Evolutionary conservation across 495 filamentous ascomycete genomes (phyloP).

Genomic region (Podospora didyma): DNA sequence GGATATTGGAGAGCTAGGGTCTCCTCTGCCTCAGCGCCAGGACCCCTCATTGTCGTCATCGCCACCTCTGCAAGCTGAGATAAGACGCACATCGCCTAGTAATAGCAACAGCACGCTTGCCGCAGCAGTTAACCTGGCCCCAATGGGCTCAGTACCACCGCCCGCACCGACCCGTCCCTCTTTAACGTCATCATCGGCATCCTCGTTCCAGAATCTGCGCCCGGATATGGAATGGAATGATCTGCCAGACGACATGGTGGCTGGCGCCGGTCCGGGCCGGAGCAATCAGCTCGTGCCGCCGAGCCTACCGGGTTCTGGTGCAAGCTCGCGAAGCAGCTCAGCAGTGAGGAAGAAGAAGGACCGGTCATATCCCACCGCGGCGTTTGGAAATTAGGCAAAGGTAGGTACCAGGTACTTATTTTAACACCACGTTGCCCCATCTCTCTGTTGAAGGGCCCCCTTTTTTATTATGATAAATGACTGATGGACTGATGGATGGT

Average conservation of each 20-base stretch:
- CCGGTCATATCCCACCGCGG: slow-evolving; percentile 48
- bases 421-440: background rate
- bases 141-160: background rate
- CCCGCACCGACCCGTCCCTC: slow-evolving; percentile 3
- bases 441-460: too few species aligned
- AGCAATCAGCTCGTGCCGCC: background rate
- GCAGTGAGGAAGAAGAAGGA: slow-evolving; percentile 44
- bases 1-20: slow-evolving; percentile 23
- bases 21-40: background rate
- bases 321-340: slow-evolving; percentile 46
- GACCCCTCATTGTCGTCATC: background rate
- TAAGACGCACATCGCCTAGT: too few species aligned
- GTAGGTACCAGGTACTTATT: too few species aligned
- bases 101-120: slow-evolving; percentile 14
- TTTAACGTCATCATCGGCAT: slow-evolving; percentile 19
- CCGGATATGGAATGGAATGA: slow-evolving; percentile 57
- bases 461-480: too few species aligned
- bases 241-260: slow-evolving; percentile 48
- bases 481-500: too few species aligned
- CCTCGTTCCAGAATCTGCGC: slow-evolving; percentile 49
- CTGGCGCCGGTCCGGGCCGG: slow-evolving; percentile 4
- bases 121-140: slow-evolving; percentile 29
- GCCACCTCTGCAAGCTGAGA: background rate
- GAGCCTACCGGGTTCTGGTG: slow-evolving; percentile 28
- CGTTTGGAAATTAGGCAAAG: slow-evolving; percentile 41